Conservation (phyloP, 108 stramenopile species). For the Cyclotella kingstonii region DNA sequence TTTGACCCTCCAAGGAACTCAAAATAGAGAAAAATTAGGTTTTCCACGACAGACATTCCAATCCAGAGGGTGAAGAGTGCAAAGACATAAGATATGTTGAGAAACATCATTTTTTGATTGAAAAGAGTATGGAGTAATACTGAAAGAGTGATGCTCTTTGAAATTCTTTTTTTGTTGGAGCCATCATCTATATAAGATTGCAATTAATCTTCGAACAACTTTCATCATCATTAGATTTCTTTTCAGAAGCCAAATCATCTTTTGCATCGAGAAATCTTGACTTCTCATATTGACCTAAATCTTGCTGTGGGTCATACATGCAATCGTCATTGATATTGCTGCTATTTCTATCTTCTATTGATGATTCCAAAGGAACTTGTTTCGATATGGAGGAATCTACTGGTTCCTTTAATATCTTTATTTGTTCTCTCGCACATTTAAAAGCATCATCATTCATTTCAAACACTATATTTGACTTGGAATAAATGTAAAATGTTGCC, state of each 20-base stretch:
- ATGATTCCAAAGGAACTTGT: too few relatives aligned
- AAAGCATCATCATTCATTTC: background rate
- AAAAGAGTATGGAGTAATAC: constrained; percentile 14
- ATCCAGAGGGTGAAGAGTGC: constrained; percentile 45
- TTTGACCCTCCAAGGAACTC: constrained; percentile 45
- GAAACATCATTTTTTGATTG: constrained; percentile 14
- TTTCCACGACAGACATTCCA: constrained; percentile 55
- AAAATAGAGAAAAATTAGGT: constrained; percentile 54
- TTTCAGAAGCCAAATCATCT: too few relatives aligned
- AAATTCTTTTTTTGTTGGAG: background rate
- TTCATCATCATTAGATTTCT: constrained; percentile 8
- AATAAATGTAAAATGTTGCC: constrained; percentile 32
- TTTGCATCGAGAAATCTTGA: too few relatives aligned
- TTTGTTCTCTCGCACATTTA: background rate
- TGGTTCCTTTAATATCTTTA: background rate
- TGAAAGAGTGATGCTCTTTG: constrained; percentile 7
- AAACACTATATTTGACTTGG: constrained; percentile 17
- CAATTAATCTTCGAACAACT: background rate
- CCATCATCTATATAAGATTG: constrained; percentile 1
- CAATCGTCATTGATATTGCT: too few relatives aligned
- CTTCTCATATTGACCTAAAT: too few relatives aligned
- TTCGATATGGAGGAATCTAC: too few relatives aligned
- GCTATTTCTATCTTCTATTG: too few relatives aligned
- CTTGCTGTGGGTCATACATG: too few relatives aligned
- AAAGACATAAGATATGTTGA: constrained; percentile 34